Conservation (phyloP, 1,139 yeast species). For the Nakaseomyces bracarensis region DNA sequence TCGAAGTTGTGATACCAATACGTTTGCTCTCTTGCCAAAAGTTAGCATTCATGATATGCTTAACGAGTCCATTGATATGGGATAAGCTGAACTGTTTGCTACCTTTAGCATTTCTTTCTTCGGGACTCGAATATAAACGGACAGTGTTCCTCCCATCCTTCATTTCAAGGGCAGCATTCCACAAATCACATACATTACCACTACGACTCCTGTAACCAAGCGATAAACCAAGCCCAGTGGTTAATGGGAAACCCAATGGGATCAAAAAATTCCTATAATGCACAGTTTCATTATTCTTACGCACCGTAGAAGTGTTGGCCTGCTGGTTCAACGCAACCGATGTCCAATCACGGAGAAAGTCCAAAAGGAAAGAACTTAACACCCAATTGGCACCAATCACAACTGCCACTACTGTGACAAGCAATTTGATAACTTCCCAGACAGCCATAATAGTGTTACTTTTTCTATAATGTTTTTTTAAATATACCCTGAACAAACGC, state of each 20-base stretch:
- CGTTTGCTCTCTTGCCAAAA: conserved; percentile 13
- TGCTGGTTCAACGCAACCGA: conserved; percentile 53
- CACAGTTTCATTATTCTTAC: conserved; percentile 54
- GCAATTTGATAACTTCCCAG: not conserved
- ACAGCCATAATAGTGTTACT: not conserved
- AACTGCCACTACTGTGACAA: conserved; percentile 5
- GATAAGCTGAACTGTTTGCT: conserved; percentile 9
- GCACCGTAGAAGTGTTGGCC: conserved; percentile 47
- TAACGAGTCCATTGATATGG: conserved; percentile 28
- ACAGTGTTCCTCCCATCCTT: conserved; percentile 13
- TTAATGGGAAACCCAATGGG: conserved; percentile 52
- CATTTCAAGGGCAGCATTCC: conserved; percentile 39
- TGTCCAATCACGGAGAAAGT: conserved; percentile 43
- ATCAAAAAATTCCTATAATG: conserved; percentile 55
- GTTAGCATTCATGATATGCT: conserved; percentile 11
- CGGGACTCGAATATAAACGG: conserved; percentile 12
- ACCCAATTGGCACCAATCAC: conserved; percentile 15
- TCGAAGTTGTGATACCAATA: conserved; percentile 30
- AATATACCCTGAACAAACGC: not conserved
- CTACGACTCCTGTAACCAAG: conserved; percentile 56
- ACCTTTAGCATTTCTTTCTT: not conserved
- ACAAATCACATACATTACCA: conserved; percentile 61
- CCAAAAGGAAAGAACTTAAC: conserved; percentile 20
- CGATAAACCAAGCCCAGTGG: conserved; percentile 59
- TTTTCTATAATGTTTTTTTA: too few relatives aligned